These are phyloP conservation scores for Acmispon strigosus DNA, from an alignment of 306 rosid species.

Conservation along the genomic window DNA sequence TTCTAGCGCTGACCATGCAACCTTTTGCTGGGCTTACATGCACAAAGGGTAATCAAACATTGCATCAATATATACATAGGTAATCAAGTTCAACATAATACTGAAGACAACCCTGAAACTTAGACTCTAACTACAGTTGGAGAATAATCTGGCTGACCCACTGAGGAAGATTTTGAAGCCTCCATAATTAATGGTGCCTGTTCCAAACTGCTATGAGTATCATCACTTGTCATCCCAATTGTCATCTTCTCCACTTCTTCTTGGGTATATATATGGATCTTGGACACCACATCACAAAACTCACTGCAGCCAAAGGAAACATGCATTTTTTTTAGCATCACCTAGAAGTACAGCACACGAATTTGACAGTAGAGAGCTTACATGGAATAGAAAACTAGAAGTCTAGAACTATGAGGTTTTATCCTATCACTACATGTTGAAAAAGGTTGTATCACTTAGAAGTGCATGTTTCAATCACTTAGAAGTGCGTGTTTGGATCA, in stretches of 20 bases:
- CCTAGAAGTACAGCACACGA: not conserved
- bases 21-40: constrained; percentile 19
- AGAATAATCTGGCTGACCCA: constrained; percentile 85
- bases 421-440: not conserved
- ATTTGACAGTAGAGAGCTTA: not conserved
- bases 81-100: constrained; percentile 16
- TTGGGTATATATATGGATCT: constrained; percentile 77
- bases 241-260: constrained; percentile 98
- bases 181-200: constrained; percentile 65
- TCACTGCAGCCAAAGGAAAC: constrained; percentile 56
- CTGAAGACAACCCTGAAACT: constrained; percentile 16
- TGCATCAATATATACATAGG: not conserved
- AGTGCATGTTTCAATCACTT: not conserved
- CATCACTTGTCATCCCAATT: constrained; percentile 70
- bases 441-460: not conserved
- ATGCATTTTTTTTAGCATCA: not conserved
- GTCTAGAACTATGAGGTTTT: not conserved
- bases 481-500: not conserved
- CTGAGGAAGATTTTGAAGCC: constrained; percentile 88
- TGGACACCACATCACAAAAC: constrained; percentile 77
- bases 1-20: constrained; percentile 11
- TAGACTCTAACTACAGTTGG: constrained; percentile 61
- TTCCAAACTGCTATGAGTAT: constrained; percentile 86
- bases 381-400: not conserved
- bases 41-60: constrained; percentile 7